These are phyloP conservation scores for Diplodia mutila DNA, from an alignment of 2,329 filamentous ascomycete genomes.

Conservation along the genomic window DNA sequence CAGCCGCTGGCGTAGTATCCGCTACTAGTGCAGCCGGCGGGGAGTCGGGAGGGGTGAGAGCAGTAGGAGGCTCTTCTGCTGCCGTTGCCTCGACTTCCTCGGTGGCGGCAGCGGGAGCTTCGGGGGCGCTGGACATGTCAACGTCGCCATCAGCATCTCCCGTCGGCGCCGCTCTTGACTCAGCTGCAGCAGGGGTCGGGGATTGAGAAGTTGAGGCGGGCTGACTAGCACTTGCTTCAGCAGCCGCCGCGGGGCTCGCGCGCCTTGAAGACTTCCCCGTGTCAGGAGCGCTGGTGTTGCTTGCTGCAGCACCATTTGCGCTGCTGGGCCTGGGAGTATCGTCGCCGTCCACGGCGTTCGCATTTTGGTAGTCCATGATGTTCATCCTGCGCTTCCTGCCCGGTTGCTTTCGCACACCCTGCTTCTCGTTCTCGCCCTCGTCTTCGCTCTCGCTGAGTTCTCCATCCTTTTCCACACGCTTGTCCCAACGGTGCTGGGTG, in stretches of 20 bases:
- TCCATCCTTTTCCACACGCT: constrained; percentile 73
- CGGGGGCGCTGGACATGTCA: constrained; percentile 29
- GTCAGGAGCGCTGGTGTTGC: constrained; percentile 35
- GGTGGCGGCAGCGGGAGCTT: not conserved
- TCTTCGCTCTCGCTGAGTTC: constrained; percentile 78
- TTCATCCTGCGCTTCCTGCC: constrained; percentile 56
- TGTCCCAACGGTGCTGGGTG: constrained; percentile 82
- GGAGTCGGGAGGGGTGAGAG: constrained; percentile 23
- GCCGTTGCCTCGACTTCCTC: not conserved
- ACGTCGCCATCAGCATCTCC: constrained; percentile 29
- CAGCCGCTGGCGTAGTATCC: not conserved
- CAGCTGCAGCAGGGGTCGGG: not conserved
- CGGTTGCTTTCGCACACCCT: constrained; percentile 66
- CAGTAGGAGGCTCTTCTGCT: constrained; percentile 11
- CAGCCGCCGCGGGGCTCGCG: constrained; percentile 23
- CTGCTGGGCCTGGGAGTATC: constrained; percentile 30
- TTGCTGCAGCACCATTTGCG: constrained; percentile 35
- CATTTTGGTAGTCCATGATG: constrained; percentile 65
- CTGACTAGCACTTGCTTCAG: constrained; percentile 1
- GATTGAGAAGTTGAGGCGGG: constrained; percentile 4
- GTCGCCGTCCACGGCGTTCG: constrained; percentile 47
- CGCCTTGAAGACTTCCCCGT: constrained; percentile 37
- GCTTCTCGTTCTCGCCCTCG: constrained; percentile 82
- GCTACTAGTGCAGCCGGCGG: constrained; percentile 6
- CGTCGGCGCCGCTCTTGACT: constrained; percentile 1